Evolutionary conservation across 2,329 filamentous ascomycete species (phyloP).

Genomic region (Xylaria sp.): DNA sequence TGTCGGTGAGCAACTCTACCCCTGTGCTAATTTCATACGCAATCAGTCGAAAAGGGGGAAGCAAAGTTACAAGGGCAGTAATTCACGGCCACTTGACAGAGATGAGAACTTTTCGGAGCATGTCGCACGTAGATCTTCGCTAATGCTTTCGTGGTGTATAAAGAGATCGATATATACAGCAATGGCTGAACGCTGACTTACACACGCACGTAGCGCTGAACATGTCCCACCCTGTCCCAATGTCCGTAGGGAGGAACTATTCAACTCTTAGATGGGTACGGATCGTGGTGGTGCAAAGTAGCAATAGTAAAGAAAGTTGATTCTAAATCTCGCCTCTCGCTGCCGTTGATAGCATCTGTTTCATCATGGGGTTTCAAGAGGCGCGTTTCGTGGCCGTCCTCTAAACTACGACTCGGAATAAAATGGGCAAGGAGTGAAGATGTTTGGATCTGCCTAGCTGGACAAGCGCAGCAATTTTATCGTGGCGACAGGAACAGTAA

Average conservation of each 20-base stretch:
- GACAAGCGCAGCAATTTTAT: constrained; percentile 7
- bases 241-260: too few relatives aligned
- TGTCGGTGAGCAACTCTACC: background rate
- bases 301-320: background rate
- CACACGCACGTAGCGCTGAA: background rate
- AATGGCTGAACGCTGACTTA: background rate
- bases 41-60: background rate
- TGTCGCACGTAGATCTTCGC: background rate
- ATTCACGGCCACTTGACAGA: background rate
- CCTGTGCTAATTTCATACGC: background rate
- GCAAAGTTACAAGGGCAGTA: background rate
- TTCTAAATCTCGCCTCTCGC: too few relatives aligned
- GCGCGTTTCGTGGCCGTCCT: background rate
- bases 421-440: background rate
- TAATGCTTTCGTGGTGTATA: too few relatives aligned
- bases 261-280: background rate
- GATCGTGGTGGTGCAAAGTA: background rate
- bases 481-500: background rate
- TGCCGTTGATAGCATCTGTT: background rate
- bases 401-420: background rate
- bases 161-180: too few relatives aligned
- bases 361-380: background rate
- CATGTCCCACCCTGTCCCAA: background rate
- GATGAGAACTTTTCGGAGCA: too few relatives aligned
- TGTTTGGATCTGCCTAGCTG: background rate